Conservation (phyloP, 805 yeast species). For the baker's yeast (Saccharomyces cerevisiae) region DNA sequence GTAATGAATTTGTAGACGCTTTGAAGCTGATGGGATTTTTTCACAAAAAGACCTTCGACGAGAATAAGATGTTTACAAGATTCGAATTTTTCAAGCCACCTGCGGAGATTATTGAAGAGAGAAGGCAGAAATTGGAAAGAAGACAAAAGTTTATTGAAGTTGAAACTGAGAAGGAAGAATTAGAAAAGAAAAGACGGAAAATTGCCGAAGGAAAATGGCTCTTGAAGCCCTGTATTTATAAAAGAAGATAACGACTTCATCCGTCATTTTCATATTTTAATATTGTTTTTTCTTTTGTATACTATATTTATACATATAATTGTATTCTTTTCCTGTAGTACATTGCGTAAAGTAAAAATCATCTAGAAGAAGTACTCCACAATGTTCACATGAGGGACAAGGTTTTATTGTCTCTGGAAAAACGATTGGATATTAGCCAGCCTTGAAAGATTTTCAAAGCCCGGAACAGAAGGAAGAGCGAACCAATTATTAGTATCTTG, state of each 20-base stretch:
- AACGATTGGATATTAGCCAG: constrained; percentile 23
- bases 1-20: constrained; percentile 72
- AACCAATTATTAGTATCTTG: constrained; percentile 19
- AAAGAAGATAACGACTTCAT: constrained; percentile 51
- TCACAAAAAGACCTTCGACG: constrained; percentile 79
- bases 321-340: neutral
- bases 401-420: constrained; percentile 13
- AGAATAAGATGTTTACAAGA: constrained; percentile 87
- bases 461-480: constrained; percentile 24
- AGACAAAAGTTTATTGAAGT: constrained; percentile 62
- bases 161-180: constrained; percentile 53
- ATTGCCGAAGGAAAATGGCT: constrained; percentile 79
- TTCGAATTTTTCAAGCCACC: constrained; percentile 91
- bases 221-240: constrained; percentile 92
- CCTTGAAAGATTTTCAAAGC: constrained; percentile 20
- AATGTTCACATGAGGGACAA: neutral
- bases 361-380: neutral
- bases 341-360: neutral
- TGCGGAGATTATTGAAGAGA: constrained; percentile 53
- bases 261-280: neutral
- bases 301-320: neutral
- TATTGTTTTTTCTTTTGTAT: neutral
- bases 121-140: constrained; percentile 52
- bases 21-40: constrained; percentile 75
- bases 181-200: constrained; percentile 45